Percentiles rank a stretch among this genome's conserved stretches.
phyloP scores from a whole-genome alignment of 306 rosid species.

The Vigna unguiculata region DNA sequence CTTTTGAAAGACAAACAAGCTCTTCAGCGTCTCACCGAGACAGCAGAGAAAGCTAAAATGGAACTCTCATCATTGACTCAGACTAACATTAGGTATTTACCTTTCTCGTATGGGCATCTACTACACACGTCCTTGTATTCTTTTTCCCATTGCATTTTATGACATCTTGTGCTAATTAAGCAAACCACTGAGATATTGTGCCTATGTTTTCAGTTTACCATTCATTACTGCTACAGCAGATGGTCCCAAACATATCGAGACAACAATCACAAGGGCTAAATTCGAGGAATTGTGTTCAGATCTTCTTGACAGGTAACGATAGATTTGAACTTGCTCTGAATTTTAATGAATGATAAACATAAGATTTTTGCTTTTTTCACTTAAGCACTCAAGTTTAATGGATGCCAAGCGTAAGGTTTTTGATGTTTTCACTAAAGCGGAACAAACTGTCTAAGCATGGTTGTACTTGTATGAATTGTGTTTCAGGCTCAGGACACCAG shows the following conservation, averaged over 20 bases:
- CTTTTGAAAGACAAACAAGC: conserved; percentile 96
- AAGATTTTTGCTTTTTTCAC: background rate
- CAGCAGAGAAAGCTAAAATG: conserved; percentile 98
- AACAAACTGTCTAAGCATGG: too few relatives aligned
- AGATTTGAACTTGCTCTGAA: background rate
- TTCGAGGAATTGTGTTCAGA: conserved; percentile 94
- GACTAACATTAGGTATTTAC: conserved; percentile 79
- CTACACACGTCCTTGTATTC: background rate
- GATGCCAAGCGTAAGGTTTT: too few relatives aligned
- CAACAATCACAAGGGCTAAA: conserved; percentile 88
- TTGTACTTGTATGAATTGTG: conserved; percentile 19
- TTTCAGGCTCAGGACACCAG: conserved; percentile 82
- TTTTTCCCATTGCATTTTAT: too few relatives aligned
- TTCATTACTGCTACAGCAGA: conserved; percentile 96
- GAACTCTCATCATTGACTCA: conserved; percentile 94
- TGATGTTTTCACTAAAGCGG: background rate
- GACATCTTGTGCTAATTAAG: background rate
- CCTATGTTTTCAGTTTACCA: conserved; percentile 67
- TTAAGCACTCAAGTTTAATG: background rate
- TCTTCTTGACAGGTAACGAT: conserved; percentile 83
- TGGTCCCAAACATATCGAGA: conserved; percentile 98
- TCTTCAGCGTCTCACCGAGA: conserved; percentile 96
- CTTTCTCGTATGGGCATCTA: background rate
- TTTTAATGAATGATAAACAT: conserved; percentile 15
- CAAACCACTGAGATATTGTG: background rate